Percentiles rank a stretch among this genome's conserved stretches.
These are phyloP conservation scores for Immersiporthe knoxdaviesiana DNA, from an alignment of 2,329 filamentous ascomycete genomes.

Conservation along the genomic window DNA sequence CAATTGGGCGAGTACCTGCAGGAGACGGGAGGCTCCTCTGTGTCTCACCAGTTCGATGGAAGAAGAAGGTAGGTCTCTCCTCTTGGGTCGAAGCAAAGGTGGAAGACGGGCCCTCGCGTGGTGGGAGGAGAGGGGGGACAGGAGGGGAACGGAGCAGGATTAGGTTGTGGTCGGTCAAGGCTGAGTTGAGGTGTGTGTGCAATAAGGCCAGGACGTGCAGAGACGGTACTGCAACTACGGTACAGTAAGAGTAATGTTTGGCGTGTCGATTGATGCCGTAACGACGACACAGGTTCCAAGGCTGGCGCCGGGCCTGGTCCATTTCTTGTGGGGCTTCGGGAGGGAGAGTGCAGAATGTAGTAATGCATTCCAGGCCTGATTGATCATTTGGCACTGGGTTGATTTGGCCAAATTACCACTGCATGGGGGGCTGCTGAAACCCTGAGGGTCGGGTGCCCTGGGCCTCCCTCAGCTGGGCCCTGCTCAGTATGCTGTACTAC, in stretches of 20 bases:
- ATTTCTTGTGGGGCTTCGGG: slow-evolving; percentile 22
- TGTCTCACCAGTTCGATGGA: neutral
- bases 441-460: neutral
- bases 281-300: slow-evolving; percentile 10
- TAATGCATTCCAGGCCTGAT: slow-evolving; percentile 10
- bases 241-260: neutral
- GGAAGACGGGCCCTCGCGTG: neutral
- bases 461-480: neutral
- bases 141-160: neutral
- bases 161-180: slow-evolving; percentile 5
- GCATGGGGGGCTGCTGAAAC: neutral
- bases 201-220: neutral
- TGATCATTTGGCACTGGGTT: slow-evolving; percentile 1
- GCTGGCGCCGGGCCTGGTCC: slow-evolving; percentile 3
- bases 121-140: neutral
- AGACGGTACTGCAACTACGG: neutral
- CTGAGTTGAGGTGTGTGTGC: neutral
- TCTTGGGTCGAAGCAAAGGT: neutral
- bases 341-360: neutral
- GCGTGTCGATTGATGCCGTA: neutral
- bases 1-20: slow-evolving; percentile 13
- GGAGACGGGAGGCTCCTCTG: slow-evolving; percentile 2
- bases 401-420: slow-evolving; percentile 1
- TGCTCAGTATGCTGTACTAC: neutral
- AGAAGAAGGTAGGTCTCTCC: neutral